Percentiles rank a stretch among this genome's conserved stretches.
phyloP scores from a whole-genome alignment of 306 rosid genomes.

The Pyrus pyrifolia region DNA sequence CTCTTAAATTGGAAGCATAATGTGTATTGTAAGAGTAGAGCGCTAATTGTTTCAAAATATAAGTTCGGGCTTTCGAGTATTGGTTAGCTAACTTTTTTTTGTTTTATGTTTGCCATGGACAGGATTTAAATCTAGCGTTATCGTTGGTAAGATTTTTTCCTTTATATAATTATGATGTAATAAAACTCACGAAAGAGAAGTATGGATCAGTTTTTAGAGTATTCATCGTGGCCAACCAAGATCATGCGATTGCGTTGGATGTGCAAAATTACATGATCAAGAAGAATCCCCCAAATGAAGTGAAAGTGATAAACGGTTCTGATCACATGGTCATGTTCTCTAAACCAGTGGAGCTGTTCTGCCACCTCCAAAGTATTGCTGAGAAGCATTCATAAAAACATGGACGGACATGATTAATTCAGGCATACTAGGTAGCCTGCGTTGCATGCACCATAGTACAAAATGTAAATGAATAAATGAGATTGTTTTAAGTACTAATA shows the following conservation, averaged over 20 bases:
- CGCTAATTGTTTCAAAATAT: too few species aligned
- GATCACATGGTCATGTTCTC: constrained; percentile 59
- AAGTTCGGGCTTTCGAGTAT: too few species aligned
- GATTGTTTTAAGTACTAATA: too few species aligned
- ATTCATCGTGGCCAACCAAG: constrained; percentile 30
- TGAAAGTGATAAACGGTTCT: constrained; percentile 25
- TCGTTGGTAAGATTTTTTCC: constrained; percentile 18
- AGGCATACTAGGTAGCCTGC: too few species aligned
- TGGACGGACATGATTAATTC: too few species aligned
- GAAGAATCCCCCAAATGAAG: constrained; percentile 22
- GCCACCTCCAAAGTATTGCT: constrained; percentile 25
- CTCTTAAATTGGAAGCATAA: too few species aligned
- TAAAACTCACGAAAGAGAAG: constrained; percentile 6
- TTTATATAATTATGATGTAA: too few species aligned
- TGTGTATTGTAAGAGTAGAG: too few species aligned
- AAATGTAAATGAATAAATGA: too few species aligned
- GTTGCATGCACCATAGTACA: too few species aligned
- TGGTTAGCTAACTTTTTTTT: too few species aligned
- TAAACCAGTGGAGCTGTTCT: constrained; percentile 25
- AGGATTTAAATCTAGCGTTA: constrained; percentile 34
- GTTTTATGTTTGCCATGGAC: too few species aligned
- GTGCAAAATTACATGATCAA: constrained; percentile 29
- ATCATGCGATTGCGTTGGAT: constrained; percentile 3
- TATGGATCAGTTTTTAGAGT: constrained; percentile 33
- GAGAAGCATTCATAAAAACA: background rate